Conservation (phyloP, 2,329 filamentous ascomycete genomes). For the Tolypocladium inflatum region DNA sequence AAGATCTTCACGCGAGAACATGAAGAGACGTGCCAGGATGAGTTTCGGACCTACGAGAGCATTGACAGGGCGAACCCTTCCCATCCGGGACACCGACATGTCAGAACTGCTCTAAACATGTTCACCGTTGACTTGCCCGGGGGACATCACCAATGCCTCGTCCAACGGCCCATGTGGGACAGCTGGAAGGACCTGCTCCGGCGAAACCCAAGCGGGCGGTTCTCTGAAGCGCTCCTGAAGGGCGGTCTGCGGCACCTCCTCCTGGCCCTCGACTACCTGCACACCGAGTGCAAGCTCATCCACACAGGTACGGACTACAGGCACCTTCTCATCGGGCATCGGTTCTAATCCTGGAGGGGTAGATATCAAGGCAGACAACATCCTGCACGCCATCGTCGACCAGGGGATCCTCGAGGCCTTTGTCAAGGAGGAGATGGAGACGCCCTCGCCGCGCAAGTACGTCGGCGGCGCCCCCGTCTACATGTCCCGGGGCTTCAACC, state of each 20-base stretch:
- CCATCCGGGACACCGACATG: slow-evolving; percentile 18
- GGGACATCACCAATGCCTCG: slow-evolving; percentile 16
- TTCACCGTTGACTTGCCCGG: slow-evolving; percentile 8
- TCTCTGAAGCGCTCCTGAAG: slow-evolving; percentile 26
- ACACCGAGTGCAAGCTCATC: slow-evolving; percentile 30
- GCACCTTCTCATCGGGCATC: too few relatives aligned
- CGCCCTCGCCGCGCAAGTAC: not conserved
- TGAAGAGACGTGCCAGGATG: slow-evolving; percentile 2
- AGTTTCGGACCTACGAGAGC: slow-evolving; percentile 10
- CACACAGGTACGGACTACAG: slow-evolving; percentile 25
- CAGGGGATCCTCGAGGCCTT: slow-evolving; percentile 1
- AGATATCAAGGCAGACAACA: slow-evolving; percentile 33
- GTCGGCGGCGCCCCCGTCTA: not conserved
- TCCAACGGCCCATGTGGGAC: slow-evolving; percentile 27
- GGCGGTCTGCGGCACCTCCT: slow-evolving; percentile 19
- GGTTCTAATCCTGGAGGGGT: too few relatives aligned
- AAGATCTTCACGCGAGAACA: slow-evolving; percentile 10
- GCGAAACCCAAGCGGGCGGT: slow-evolving; percentile 22
- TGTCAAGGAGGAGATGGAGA: not conserved
- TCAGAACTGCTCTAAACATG: slow-evolving; percentile 18
- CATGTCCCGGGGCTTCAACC: slow-evolving; percentile 25
- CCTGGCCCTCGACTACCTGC: slow-evolving; percentile 28
- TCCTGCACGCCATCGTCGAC: slow-evolving; percentile 16
- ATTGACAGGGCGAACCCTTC: slow-evolving; percentile 10
- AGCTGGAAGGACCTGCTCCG: slow-evolving; percentile 26